Evolutionary conservation across 2,329 filamentous ascomycete species (phyloP), one percentile per base, ranked within the genome.

Genomic region (Diplodia seriata): DNA sequence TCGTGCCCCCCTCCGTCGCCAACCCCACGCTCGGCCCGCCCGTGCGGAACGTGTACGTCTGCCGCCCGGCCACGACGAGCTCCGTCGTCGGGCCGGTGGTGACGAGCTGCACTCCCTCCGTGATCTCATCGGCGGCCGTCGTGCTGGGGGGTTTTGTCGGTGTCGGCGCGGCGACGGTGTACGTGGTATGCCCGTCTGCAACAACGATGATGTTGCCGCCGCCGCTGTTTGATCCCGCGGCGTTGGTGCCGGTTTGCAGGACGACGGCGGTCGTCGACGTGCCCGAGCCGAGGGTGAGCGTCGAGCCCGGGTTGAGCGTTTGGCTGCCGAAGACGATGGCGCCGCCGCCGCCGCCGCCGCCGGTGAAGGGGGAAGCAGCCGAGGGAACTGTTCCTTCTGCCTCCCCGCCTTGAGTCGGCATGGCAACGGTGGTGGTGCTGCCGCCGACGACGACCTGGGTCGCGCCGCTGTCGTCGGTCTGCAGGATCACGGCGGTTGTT

Each of bases 261-360:
- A 68, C 72, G 15, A 77, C 57, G 29, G 72, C 70, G 0, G 74
- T 76, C 0, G 71, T 69, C 15, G 69, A 56, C 26, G 70, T 54
- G 15, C 72, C 73, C 4, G 68, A 68, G 14, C 73, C 73, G 11
- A 77, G 40, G 4, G 69, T 71, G 8, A 74, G 76, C 0, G 75
- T 74, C 3, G 77, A 68, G 29, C 75, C 75, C 29, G 71, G 72
- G 5, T 74, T 73, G 15, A 77, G 72, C 0, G 64, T 59, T 23
- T 51, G 54, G 43, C 43, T 56, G 15, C 36, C n/a, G 14, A 61
- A 23, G 29, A 59, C 18, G 7, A 26, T 12, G 23, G 55, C 59
- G 14, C 20, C 53, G n/a, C 20, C 51, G 26, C 20, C 53, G n/a
- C 20, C 51, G 26, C 43, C 54, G 18, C 6, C 43, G 18, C 26